Conservation (phyloP, 1,284 basidiomycete genomes). For the Cyathus olla region DNA sequence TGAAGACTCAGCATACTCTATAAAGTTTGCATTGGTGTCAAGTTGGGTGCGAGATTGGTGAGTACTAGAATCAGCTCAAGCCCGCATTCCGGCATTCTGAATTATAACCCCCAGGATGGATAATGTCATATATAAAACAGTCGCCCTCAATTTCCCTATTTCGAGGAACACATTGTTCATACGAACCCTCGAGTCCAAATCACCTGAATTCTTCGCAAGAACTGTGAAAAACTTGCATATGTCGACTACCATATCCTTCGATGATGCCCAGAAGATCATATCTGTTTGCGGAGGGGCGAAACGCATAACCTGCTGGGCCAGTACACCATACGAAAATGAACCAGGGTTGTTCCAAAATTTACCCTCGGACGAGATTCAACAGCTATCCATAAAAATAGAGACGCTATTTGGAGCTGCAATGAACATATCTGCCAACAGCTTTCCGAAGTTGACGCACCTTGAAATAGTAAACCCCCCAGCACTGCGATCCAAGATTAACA, state of each 20-base stretch:
- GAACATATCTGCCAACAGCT: constrained; percentile 19
- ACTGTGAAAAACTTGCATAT: constrained; percentile 37
- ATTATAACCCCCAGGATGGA: constrained; percentile 30
- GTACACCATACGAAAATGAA: constrained; percentile 12
- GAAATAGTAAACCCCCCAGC: constrained; percentile 39
- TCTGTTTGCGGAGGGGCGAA: constrained; percentile 29
- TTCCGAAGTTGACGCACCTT: constrained; percentile 39
- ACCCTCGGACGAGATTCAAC: constrained; percentile 16
- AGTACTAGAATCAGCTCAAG: not conserved
- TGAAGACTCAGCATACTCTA: constrained; percentile 19
- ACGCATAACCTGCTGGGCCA: constrained; percentile 32
- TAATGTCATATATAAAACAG: constrained; percentile 39
- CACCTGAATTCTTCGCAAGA: constrained; percentile 36
- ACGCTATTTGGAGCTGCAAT: constrained; percentile 17
- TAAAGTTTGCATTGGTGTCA: constrained; percentile 27
- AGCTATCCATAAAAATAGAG: constrained; percentile 32
- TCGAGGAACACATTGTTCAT: constrained; percentile 25
- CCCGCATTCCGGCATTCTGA: not conserved
- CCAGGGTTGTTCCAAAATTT: constrained; percentile 18
- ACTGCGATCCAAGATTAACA: not conserved
- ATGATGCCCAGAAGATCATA: constrained; percentile 24
- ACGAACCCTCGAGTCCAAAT: constrained; percentile 30
- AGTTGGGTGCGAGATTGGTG: constrained; percentile 34
- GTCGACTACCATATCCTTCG: constrained; percentile 19
- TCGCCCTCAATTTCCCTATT: constrained; percentile 28